Evolutionary conservation across 495 filamentous ascomycete species (phyloP).

Genomic region (Penicillium simplicissimum): DNA sequence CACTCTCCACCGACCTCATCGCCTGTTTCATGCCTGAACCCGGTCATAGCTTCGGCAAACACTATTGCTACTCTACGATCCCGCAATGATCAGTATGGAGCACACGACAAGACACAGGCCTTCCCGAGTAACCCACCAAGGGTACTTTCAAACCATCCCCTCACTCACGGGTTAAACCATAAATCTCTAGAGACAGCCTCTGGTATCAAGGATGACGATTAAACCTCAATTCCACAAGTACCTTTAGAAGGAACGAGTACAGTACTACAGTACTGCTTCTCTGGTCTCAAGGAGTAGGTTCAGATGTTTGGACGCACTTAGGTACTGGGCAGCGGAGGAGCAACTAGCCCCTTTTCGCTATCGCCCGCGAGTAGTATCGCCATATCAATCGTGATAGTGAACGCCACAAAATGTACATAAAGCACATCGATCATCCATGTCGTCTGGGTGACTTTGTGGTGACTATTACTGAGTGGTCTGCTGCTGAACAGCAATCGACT

Average conservation of each 20-base stretch:
- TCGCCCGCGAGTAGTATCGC: neutral
- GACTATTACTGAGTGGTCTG: neutral
- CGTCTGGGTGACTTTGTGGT: neutral
- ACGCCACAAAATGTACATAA: neutral
- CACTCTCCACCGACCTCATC: conserved; percentile 4
- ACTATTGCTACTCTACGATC: neutral
- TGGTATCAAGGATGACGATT: too few relatives aligned
- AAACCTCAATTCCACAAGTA: too few relatives aligned
- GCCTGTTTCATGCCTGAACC: neutral
- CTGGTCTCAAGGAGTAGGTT: too few relatives aligned
- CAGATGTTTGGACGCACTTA: too few relatives aligned
- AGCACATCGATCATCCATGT: neutral
- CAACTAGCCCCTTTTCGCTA: conserved; percentile 6
- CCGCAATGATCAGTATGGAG: neutral
- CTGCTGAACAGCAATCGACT: too few relatives aligned
- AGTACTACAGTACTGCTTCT: too few relatives aligned
- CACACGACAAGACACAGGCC: too few relatives aligned
- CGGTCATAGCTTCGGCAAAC: neutral
- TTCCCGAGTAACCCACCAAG: too few relatives aligned
- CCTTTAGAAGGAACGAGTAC: too few relatives aligned
- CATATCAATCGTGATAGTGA: neutral
- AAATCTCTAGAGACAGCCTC: too few relatives aligned
- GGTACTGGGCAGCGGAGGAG: neutral
- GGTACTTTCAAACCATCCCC: too few relatives aligned
- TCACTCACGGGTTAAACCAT: too few relatives aligned